A percentile compares a stretch with the other conserved stretches of the same genome.
phyloP scores from a whole-genome alignment of 495 filamentous ascomycete species.

The Friedmanniomyces simplex region DNA sequence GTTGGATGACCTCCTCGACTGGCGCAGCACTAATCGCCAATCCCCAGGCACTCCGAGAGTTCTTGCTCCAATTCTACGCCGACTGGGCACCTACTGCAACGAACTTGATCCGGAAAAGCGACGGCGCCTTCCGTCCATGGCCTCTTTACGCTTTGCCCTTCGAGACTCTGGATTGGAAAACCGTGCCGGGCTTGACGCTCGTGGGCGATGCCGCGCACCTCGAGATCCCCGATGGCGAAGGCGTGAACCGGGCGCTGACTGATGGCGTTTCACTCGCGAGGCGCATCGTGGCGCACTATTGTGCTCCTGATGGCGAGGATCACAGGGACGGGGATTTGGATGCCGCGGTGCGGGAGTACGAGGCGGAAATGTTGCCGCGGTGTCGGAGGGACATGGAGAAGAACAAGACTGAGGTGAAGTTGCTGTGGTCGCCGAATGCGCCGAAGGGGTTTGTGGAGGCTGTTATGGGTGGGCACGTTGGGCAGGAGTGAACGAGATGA shows the following conservation, averaged over 20 bases:
- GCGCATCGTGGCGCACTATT: neutral
- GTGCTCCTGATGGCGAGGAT: too few species aligned
- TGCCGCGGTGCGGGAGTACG: constrained; percentile 1
- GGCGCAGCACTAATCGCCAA: constrained; percentile 23
- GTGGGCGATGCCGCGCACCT: constrained; percentile 55
- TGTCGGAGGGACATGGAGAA: neutral
- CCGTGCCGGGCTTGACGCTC: constrained; percentile 38
- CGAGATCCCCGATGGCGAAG: constrained; percentile 16
- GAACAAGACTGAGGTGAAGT: neutral
- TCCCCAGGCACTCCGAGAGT: neutral
- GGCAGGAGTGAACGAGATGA: neutral
- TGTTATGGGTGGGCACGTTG: neutral
- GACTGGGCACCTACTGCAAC: constrained; percentile 2
- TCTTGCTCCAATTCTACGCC: constrained; percentile 1
- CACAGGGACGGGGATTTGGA: neutral
- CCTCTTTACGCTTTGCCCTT: constrained; percentile 44
- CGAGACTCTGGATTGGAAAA: constrained; percentile 38
- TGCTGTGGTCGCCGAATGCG: neutral
- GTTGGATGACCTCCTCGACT: constrained; percentile 27
- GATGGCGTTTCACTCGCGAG: constrained; percentile 1
- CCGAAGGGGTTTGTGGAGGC: neutral
- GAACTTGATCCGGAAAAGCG: constrained; percentile 11
- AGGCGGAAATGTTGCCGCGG: constrained; percentile 9
- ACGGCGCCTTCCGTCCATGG: constrained; percentile 11
- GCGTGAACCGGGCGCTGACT: constrained; percentile 2